Percentiles rank a stretch among this genome's conserved stretches.
Evolutionary conservation across 1,139 yeast genomes (phyloP).

Genomic region (Saccharomycopsis phalli): DNA sequence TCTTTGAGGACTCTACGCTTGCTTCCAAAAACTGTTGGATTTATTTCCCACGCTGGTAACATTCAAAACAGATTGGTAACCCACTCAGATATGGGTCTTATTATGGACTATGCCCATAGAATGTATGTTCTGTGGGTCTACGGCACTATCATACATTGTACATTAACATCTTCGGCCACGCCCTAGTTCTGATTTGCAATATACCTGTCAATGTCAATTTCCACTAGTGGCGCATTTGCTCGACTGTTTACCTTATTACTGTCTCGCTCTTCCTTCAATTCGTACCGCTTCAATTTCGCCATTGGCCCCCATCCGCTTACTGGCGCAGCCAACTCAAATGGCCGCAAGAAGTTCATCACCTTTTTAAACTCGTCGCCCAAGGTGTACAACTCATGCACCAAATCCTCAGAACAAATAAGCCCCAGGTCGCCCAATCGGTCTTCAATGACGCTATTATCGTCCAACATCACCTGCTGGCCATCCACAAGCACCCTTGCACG

Average conservation of each 20-base stretch:
- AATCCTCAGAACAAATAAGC: constrained; percentile 69
- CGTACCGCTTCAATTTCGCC: constrained; percentile 31
- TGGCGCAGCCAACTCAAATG: constrained; percentile 62
- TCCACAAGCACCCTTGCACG: constrained; percentile 50
- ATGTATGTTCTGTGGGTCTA: too few relatives aligned
- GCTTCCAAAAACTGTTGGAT: too few relatives aligned
- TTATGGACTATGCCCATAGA: too few relatives aligned
- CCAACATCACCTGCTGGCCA: constrained; percentile 38
- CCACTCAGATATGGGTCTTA: too few relatives aligned
- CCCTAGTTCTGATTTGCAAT: constrained; percentile 53
- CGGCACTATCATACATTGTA: background rate
- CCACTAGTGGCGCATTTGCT: constrained; percentile 49
- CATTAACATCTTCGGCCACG: background rate
- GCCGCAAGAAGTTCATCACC: constrained; percentile 54
- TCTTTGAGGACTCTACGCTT: too few relatives aligned
- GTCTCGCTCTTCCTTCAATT: constrained; percentile 31
- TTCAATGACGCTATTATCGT: constrained; percentile 68
- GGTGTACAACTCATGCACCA: constrained; percentile 57
- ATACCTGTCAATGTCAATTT: constrained; percentile 61
- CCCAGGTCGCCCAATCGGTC: constrained; percentile 63
- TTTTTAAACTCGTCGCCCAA: constrained; percentile 55
- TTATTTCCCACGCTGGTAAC: too few relatives aligned
- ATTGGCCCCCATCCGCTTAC: constrained; percentile 60
- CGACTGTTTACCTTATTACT: constrained; percentile 46
- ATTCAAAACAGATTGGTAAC: too few relatives aligned